phyloP scores from a whole-genome alignment of 441 rosid species.

The Populus hybrid region DNA sequence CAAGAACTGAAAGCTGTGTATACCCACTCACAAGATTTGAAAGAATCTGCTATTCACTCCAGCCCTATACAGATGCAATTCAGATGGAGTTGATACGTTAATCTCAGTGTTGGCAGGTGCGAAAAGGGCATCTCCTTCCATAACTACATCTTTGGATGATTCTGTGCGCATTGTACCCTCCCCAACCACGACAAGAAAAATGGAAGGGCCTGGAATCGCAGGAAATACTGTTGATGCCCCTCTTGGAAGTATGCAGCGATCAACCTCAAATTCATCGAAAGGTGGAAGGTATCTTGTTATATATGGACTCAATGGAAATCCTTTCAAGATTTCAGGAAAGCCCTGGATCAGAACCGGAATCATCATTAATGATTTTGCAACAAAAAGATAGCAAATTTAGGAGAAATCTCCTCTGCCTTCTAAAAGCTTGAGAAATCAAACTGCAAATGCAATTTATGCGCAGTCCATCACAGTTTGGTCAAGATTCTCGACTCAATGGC shows the following conservation, averaged over 20 bases:
- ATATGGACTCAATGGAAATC: conserved; percentile 46
- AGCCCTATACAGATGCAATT: conserved; percentile 56
- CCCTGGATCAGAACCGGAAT: conserved; percentile 40
- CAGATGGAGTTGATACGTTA: conserved; percentile 33
- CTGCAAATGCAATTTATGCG: neutral
- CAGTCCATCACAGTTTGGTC: neutral
- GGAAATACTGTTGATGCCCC: conserved; percentile 52
- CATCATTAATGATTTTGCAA: neutral
- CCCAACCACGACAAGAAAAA: conserved; percentile 47
- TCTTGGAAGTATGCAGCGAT: conserved; percentile 46
- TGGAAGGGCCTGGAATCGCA: conserved; percentile 53
- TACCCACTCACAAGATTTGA: conserved; percentile 17
- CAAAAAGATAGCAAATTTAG: neutral
- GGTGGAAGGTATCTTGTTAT: conserved; percentile 65
- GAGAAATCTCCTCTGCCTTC: neutral
- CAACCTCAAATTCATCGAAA: conserved; percentile 67
- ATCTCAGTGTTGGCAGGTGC: conserved; percentile 52
- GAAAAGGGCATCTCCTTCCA: conserved; percentile 56
- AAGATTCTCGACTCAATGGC: neutral
- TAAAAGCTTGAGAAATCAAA: neutral
- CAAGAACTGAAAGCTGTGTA: conserved; percentile 3
- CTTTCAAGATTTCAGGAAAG: conserved; percentile 56
- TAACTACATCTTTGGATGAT: conserved; percentile 23
- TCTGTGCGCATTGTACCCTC: conserved; percentile 38
- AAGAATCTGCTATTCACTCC: conserved; percentile 63